Percentiles rank a stretch among this genome's conserved stretches.
Evolutionary conservation across 257 asterid species (phyloP).

Genomic region (Handroanthus guayacan): DNA sequence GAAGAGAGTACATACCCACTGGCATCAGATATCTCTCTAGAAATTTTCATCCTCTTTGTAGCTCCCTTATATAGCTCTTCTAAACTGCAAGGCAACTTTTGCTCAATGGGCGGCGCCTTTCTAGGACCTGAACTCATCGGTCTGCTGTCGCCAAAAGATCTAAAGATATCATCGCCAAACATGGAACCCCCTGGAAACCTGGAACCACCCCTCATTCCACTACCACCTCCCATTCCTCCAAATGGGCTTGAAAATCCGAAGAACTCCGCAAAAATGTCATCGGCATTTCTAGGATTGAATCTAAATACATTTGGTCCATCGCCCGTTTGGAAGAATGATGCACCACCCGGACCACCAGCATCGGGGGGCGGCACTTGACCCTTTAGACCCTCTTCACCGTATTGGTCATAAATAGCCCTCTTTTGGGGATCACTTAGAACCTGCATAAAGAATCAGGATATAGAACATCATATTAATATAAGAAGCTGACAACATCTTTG

Average conservation of each 20-base stretch:
- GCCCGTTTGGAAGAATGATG: slow-evolving; percentile 74
- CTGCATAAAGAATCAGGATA: slow-evolving; percentile 38
- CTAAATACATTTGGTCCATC: slow-evolving; percentile 75
- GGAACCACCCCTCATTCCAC: slow-evolving; percentile 66
- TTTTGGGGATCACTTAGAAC: slow-evolving; percentile 88
- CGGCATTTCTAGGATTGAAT: slow-evolving; percentile 82
- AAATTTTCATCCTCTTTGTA: slow-evolving; percentile 92
- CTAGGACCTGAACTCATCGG: slow-evolving; percentile 63
- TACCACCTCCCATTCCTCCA: slow-evolving; percentile 69
- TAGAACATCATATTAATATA: background rate
- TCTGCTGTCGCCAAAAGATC: slow-evolving; percentile 71
- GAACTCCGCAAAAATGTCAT: slow-evolving; percentile 81
- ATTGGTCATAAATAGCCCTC: slow-evolving; percentile 83
- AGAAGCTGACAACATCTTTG: background rate
- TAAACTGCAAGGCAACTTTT: slow-evolving; percentile 70
- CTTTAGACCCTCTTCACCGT: slow-evolving; percentile 92
- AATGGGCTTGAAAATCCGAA: slow-evolving; percentile 78
- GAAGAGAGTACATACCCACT: slow-evolving; percentile 69
- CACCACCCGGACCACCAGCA: slow-evolving; percentile 66
- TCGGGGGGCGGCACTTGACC: slow-evolving; percentile 87
- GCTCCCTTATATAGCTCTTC: slow-evolving; percentile 90
- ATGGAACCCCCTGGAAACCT: slow-evolving; percentile 69
- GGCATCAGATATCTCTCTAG: slow-evolving; percentile 82
- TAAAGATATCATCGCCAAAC: slow-evolving; percentile 80
- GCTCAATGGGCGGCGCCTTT: slow-evolving; percentile 77